Evolutionary conservation across 768 basidiomycete genomes (phyloP), one percentile per base, ranked within the genome.

Genomic region (Russula foetens): DNA sequence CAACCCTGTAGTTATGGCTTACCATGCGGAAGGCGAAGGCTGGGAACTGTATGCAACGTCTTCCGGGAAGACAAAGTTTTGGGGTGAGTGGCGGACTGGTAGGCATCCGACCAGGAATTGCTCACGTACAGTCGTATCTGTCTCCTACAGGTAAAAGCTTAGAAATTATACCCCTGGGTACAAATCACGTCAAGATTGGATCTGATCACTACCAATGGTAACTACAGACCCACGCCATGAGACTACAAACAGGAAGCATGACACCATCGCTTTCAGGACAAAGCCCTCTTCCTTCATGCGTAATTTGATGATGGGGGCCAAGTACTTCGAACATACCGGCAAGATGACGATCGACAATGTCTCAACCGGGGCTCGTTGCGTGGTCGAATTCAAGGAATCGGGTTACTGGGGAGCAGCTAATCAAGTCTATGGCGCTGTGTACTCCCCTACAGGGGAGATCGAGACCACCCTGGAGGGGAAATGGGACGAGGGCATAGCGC

Each of bases 241-340:
- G 7, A 23, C 23, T 19, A n/a, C 55, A 29, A 33, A 21, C 7
- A 23, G 28, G 39, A 38, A 43, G 17, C 15, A 14, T 52, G 47
- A 65, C 28, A 21, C 24, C n/a, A 14, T 43, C n/a, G 14, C 12
- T 43, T 49, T 56, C 67, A 92, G 92, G 91, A 86, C 81, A 49
- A 90, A 87, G 65, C 92, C 92, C 1, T 91, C 90, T 0, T 89
- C 89, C 2, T 95, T 93, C 72, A 84, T 93, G 77, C 77, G 92
- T 62, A 93, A 93, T 72, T 75, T 95, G 59, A 85, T 94, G 83
- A 86, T 91, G 72, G 92, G 92, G 11, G 87, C 89, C 26, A 93
- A 93, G 69, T 95, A 94, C 69, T 79, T 95, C 28, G 92, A 93
- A 69, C 92, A 93, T 67, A 81, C 79, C 43, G 92, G 92, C 28